Percentiles rank a stretch among this genome's conserved stretches.
Evolutionary conservation across 345 rosid species (phyloP).

Genomic region (Camelina laxa): DNA sequence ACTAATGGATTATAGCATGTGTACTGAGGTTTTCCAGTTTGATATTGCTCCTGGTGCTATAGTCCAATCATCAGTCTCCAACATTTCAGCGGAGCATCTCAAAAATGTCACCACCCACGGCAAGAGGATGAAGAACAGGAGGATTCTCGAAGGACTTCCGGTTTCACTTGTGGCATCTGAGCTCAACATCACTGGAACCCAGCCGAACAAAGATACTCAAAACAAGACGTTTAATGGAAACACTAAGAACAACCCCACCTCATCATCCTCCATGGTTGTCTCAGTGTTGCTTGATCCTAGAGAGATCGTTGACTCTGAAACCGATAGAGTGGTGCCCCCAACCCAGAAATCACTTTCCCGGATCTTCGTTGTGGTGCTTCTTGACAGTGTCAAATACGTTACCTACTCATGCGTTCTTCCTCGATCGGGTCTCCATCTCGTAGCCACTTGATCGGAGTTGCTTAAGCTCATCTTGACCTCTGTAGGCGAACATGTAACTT

Average conservation of each 20-base stretch:
- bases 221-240: conserved; percentile 56
- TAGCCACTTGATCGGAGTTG: conserved; percentile 56
- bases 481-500: conserved; percentile 32
- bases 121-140: conserved; percentile 65
- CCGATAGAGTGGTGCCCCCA: conserved; percentile 58
- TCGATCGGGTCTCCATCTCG: conserved; percentile 64
- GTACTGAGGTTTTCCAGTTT: conserved; percentile 93
- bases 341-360: conserved; percentile 68
- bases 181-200: conserved; percentile 55
- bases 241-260: conserved; percentile 40
- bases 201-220: conserved; percentile 42
- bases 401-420: conserved; percentile 95
- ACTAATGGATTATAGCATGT: conserved; percentile 88
- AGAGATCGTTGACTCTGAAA: conserved; percentile 70
- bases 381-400: conserved; percentile 89
- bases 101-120: conserved; percentile 51
- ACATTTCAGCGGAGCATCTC: conserved; percentile 52
- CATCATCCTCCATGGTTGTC: conserved; percentile 82
- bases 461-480: conserved; percentile 27
- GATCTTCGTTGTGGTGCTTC: conserved; percentile 91
- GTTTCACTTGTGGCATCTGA: conserved; percentile 58
- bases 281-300: conserved; percentile 94
- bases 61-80: conserved; percentile 65
- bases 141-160: conserved; percentile 66
- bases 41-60: conserved; percentile 76